Evolutionary conservation across 1,139 yeast species (phyloP), one percentile per base, ranked within the genome.

Genomic region (Hyphopichia khmerensis): DNA sequence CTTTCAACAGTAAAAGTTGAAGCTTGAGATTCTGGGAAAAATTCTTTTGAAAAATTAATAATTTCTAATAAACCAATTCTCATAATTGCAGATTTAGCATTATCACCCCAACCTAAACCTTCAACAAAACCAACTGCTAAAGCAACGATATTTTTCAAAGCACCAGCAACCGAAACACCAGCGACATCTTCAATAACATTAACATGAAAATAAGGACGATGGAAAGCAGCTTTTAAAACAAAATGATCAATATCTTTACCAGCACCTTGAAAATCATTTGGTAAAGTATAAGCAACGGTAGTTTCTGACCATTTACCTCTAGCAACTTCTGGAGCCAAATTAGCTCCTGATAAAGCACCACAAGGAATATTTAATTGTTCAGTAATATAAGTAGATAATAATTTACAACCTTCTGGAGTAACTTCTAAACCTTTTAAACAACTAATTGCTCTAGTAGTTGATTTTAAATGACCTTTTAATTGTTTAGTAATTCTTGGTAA

Each of bases 51-150:
- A 56, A 73, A 73, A 50, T 63, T 69, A 62, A 89, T 85, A 69
- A 84, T 88, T 71, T 91, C 98, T 57, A 84, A 76, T 45, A 91
- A 68, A 40, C 98, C 98, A 53, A 95, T 83, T 72, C 98, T 82
- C 91, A 90, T 89, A 56, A 91, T 81, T 40, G 97, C 97, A 40
- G 96, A 87, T 68, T 90, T 88, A 53, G 98, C 96, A 62, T 91
- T 91, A 70, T 89, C 96, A 63, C 98, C 98, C 97, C 98, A 91
- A 44, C 96, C 96, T 48, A 86, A 78, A 54, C 97, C 97, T 68
- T 88, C 96, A 48, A 90, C 96, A 61, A 90, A 87, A 42, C 97
- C 98, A 43, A 95, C 96, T 44, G 95, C 90, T 58, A 88, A 76
- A 41, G 97, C 97, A 52, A 90, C 88, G 33, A 91, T 90, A 68